Conservation (phyloP, 2,329 filamentous ascomycete genomes). For the Botrytis byssoidea region DNA sequence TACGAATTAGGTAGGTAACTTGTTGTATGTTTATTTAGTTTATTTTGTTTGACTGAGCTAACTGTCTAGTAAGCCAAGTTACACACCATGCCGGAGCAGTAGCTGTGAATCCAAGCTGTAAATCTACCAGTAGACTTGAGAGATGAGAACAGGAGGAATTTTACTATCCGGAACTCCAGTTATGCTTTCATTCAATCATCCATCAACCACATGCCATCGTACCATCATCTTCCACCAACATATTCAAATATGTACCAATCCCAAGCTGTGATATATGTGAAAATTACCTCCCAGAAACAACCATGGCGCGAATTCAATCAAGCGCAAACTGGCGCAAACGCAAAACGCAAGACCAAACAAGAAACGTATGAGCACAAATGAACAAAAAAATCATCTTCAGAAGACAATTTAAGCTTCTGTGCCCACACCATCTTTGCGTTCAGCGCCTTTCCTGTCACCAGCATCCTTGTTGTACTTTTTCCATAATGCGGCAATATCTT, state of each 20-base stretch:
- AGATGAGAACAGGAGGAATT: neutral
- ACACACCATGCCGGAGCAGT: neutral
- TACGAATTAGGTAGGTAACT: neutral
- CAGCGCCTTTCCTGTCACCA: slow-evolving; percentile 34
- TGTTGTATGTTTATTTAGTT: neutral
- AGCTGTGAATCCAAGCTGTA: neutral
- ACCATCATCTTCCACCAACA: neutral
- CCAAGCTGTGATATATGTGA: neutral
- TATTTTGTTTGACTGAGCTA: neutral
- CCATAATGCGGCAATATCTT: slow-evolving; percentile 43
- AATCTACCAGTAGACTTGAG: neutral
- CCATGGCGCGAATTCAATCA: slow-evolving; percentile 16
- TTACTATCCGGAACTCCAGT: slow-evolving; percentile 3
- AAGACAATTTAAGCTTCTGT: slow-evolving; percentile 30
- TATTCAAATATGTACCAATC: neutral
- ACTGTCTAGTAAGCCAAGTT: neutral
- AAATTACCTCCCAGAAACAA: neutral
- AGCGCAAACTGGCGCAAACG: slow-evolving; percentile 25
- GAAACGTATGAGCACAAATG: neutral
- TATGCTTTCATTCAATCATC: slow-evolving; percentile 5
- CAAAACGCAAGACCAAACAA: slow-evolving; percentile 11
- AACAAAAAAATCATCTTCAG: neutral
- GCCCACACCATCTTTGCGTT: slow-evolving; percentile 39
- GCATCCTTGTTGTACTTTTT: slow-evolving; percentile 42
- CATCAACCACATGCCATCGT: neutral